phyloP scores from a whole-genome alignment of 768 basidiomycete species.

The Mycena filopes region DNA sequence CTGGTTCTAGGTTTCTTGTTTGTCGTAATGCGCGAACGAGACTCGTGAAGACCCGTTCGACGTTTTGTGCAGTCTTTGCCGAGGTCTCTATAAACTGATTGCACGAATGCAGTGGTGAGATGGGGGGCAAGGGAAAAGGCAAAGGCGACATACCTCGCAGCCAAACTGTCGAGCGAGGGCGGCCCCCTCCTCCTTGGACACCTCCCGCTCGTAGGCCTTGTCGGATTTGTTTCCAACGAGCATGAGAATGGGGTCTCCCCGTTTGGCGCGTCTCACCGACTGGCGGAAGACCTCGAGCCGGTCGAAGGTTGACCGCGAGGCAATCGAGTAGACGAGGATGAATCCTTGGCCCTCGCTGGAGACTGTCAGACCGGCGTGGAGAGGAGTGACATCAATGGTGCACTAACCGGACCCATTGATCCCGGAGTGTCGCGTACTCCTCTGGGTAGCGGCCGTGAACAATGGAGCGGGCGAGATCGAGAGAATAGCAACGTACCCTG shows the following conservation, averaged over 20 bases:
- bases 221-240: slow-evolving; percentile 97
- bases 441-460: slow-evolving; percentile 60
- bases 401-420: slow-evolving; percentile 97
- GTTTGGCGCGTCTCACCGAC: slow-evolving; percentile 89
- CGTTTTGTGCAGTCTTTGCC: slow-evolving; percentile 95
- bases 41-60: slow-evolving; percentile 89
- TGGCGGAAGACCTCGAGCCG: slow-evolving; percentile 91
- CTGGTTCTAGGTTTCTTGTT: slow-evolving; percentile 68
- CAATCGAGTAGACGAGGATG: slow-evolving; percentile 96
- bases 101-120: no score
- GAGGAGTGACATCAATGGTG: slow-evolving; percentile 21
- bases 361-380: slow-evolving; percentile 10
- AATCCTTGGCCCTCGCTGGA: slow-evolving; percentile 96
- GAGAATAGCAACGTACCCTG: slow-evolving; percentile 79
- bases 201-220: slow-evolving; percentile 90
- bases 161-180: slow-evolving; percentile 85
- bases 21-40: slow-evolving; percentile 86
- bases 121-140: no score
- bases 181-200: slow-evolving; percentile 89
- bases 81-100: slow-evolving; percentile 86
- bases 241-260: slow-evolving; percentile 88
- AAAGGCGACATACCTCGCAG: slow-evolving; percentile 60
- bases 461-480: slow-evolving; percentile 17
- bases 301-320: slow-evolving; percentile 92
- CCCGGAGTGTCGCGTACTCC: slow-evolving; percentile 95